Evolutionary conservation across 2,329 filamentous ascomycete species (phyloP).

Genomic region (Penicillium rolfsii): DNA sequence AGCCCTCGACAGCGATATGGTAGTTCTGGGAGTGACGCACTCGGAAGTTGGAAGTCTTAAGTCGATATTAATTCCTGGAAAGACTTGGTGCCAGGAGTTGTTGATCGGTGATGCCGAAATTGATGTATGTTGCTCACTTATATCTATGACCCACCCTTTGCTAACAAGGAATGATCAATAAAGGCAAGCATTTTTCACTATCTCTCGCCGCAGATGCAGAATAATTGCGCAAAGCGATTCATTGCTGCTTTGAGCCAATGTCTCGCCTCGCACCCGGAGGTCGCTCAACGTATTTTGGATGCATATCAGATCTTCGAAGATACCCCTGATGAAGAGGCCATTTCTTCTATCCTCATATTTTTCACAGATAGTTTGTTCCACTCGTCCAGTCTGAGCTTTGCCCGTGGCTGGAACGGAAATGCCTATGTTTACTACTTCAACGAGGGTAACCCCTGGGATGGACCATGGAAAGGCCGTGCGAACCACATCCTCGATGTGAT

Average conservation of each 20-base stretch:
- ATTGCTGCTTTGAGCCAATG: conserved; percentile 25
- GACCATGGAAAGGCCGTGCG: conserved; percentile 44
- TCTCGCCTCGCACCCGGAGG: conserved; percentile 29
- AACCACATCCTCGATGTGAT: conserved; percentile 53
- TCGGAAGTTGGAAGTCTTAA: conserved; percentile 27
- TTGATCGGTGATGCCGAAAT: conserved; percentile 54
- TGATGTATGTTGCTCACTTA: conserved; percentile 43
- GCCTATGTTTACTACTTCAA: conserved; percentile 52
- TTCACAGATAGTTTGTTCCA: conserved; percentile 53
- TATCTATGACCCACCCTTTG: not conserved
- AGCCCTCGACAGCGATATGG: conserved; percentile 49
- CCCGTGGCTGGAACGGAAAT: conserved; percentile 40
- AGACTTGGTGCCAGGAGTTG: conserved; percentile 52
- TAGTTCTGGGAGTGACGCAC: conserved; percentile 35
- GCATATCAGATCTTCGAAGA: conserved; percentile 46
- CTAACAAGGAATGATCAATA: conserved; percentile 6
- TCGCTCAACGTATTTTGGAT: conserved; percentile 36
- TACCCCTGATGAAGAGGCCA: conserved; percentile 47
- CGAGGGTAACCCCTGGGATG: conserved; percentile 53
- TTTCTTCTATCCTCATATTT: conserved; percentile 49
- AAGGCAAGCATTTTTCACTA: conserved; percentile 38
- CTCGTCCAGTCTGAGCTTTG: conserved; percentile 48
- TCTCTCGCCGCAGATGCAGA: conserved; percentile 29
- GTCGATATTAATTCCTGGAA: conserved; percentile 44
- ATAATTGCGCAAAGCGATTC: conserved; percentile 30